Evolutionary conservation across 768 basidiomycete species (phyloP).

Genomic region (Coprinopsis cinerea): DNA sequence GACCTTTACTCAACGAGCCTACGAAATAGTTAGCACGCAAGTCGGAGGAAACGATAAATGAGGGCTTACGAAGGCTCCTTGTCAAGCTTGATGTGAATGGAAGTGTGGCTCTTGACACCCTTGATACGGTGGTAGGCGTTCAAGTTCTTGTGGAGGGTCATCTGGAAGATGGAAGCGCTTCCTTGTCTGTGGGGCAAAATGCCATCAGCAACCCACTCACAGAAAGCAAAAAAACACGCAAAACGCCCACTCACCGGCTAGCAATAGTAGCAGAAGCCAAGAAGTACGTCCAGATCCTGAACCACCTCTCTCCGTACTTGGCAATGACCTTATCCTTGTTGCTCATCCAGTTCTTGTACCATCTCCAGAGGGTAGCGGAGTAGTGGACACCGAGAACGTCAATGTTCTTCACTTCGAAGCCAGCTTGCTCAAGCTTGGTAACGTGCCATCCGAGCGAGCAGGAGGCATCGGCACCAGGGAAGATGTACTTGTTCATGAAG

Average conservation of each 20-base stretch:
- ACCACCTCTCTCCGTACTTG: constrained; percentile 93
- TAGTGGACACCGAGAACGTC: constrained; percentile 98
- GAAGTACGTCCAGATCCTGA: constrained; percentile 96
- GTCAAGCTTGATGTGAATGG: constrained; percentile 62
- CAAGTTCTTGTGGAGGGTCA: constrained; percentile 97
- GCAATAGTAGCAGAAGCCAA: constrained; percentile 87
- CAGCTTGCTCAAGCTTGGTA: constrained; percentile 74
- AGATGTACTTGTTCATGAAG: constrained; percentile 98
- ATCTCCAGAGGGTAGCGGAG: constrained; percentile 81
- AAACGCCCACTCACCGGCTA: constrained; percentile 54
- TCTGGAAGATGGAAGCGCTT: constrained; percentile 88
- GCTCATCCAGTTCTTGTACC: constrained; percentile 96
- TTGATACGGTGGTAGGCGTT: constrained; percentile 92
- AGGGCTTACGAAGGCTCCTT: constrained; percentile 44
- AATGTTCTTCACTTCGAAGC: constrained; percentile 94
- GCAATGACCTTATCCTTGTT: constrained; percentile 88
- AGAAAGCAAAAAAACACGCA: not conserved
- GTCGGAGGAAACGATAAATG: not conserved
- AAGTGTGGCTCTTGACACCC: constrained; percentile 76
- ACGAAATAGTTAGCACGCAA: not conserved
- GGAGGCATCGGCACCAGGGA: constrained; percentile 97
- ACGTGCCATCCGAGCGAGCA: constrained; percentile 96
- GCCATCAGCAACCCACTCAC: not conserved
- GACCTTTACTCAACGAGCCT: not conserved
- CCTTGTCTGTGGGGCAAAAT: constrained; percentile 59